Evolutionary conservation across 108 stramenopile species (phyloP).

Genomic region (Aurantiochytrium sp.): DNA sequence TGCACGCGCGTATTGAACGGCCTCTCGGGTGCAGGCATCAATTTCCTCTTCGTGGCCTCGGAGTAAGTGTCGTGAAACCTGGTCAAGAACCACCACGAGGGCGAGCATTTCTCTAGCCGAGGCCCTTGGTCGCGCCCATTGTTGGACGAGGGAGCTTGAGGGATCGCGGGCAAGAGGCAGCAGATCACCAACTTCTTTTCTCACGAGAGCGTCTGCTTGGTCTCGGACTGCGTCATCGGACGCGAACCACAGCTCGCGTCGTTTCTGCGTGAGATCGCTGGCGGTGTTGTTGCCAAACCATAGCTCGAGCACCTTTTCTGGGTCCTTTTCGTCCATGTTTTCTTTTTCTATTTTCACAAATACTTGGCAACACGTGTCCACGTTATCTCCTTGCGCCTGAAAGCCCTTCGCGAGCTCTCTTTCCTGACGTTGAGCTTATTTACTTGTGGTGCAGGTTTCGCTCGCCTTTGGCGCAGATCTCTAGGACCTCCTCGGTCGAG

Average conservation of each 20-base stretch:
- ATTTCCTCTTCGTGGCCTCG: conserved; percentile 15
- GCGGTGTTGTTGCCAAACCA: not conserved
- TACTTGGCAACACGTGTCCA: too few relatives aligned
- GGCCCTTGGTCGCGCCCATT: conserved; percentile 11
- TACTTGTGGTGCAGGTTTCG: too few relatives aligned
- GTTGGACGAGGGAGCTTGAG: not conserved
- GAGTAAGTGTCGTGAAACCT: conserved; percentile 41
- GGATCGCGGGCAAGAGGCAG: not conserved
- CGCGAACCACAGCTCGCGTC: not conserved
- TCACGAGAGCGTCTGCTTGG: not conserved
- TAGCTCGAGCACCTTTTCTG: not conserved
- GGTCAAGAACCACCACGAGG: conserved; percentile 44
- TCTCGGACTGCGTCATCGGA: not conserved
- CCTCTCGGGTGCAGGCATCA: not conserved
- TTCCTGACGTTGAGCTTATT: too few relatives aligned
- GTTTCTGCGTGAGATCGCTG: not conserved
- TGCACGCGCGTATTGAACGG: not conserved
- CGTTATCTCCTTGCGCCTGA: too few relatives aligned
- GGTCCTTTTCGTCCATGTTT: not conserved
- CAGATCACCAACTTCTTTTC: not conserved
- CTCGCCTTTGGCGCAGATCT: too few relatives aligned
- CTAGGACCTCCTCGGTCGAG: too few relatives aligned
- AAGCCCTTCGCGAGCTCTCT: too few relatives aligned
- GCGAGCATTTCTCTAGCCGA: conserved; percentile 29
- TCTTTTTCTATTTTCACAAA: too few relatives aligned